These are phyloP conservation scores for Sequoiadendron giganteum DNA, from an alignment of 75 land plant genomes.

Conservation along the genomic window DNA sequence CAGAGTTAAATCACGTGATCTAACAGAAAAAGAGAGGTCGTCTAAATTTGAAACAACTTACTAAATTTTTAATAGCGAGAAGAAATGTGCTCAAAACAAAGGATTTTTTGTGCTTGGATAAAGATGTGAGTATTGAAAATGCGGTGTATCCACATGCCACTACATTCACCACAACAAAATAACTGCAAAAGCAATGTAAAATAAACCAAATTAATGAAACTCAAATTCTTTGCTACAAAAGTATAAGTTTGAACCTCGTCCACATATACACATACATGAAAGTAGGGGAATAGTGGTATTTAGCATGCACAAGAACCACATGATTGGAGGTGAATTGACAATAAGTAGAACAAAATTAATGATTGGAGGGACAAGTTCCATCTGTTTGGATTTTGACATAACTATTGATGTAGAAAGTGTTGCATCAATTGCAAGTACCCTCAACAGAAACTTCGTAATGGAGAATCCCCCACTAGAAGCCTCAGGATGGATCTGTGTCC, in stretches of 20 bases:
- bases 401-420: constrained; percentile 29
- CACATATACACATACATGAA: constrained; percentile 32
- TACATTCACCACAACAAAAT: constrained; percentile 34
- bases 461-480: neutral
- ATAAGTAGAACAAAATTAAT: no score
- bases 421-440: constrained; percentile 28
- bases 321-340: no score
- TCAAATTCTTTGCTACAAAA: neutral
- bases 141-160: constrained; percentile 36
- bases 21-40: no score
- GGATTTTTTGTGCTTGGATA: neutral
- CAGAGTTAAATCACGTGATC: constrained; percentile 15
- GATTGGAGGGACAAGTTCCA: neutral
- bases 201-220: neutral
- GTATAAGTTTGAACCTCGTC: neutral
- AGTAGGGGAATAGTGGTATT: constrained; percentile 53
- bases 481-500: no score
- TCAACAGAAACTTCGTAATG: constrained; percentile 24
- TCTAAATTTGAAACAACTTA: no score
- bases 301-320: constrained; percentile 16
- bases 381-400: constrained; percentile 44
- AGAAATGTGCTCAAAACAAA: constrained; percentile 10
- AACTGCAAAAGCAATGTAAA: constrained; percentile 23
- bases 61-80: constrained; percentile 26
- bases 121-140: constrained; percentile 12